Evolutionary conservation across 2,329 filamentous ascomycete genomes (phyloP).

Genomic region (Remersonia thermophila): DNA sequence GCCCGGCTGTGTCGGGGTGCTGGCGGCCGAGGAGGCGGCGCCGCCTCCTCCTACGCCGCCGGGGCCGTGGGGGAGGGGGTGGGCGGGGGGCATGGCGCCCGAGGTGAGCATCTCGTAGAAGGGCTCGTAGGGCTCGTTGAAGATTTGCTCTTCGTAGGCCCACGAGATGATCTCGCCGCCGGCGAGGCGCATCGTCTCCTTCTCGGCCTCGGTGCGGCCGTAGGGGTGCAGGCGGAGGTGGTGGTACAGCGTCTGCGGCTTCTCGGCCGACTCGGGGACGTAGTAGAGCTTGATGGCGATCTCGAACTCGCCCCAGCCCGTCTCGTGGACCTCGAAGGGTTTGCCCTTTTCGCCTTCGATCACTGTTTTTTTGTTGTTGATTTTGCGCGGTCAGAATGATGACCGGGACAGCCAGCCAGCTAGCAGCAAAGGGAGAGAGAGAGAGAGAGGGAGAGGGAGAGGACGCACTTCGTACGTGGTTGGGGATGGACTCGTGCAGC

Average conservation of each 20-base stretch:
- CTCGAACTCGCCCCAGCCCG: slow-evolving; percentile 96
- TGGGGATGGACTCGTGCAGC: slow-evolving; percentile 91
- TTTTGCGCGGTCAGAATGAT: too few relatives aligned
- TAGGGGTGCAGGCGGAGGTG: slow-evolving; percentile 85
- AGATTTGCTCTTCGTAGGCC: slow-evolving; percentile 86
- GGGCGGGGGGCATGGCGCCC: slow-evolving; percentile 42
- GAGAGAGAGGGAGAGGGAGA: background rate
- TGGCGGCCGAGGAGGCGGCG: slow-evolving; percentile 17
- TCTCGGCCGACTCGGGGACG: slow-evolving; percentile 74
- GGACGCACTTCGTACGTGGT: slow-evolving; percentile 62
- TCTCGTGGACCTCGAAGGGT: slow-evolving; percentile 77
- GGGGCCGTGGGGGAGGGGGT: too few relatives aligned
- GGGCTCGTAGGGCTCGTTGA: slow-evolving; percentile 90
- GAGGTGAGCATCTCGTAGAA: slow-evolving; percentile 80
- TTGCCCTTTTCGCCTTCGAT: slow-evolving; percentile 58
- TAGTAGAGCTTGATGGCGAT: slow-evolving; percentile 95
- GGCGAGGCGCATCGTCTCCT: slow-evolving; percentile 43
- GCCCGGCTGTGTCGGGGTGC: background rate
- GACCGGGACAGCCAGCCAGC: background rate
- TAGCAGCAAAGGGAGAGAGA: background rate
- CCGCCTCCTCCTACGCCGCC: too few relatives aligned
- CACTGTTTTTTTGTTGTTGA: slow-evolving; percentile 27
- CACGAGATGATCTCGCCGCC: slow-evolving; percentile 60
- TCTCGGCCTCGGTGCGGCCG: slow-evolving; percentile 66
- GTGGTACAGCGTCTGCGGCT: slow-evolving; percentile 91